Percentiles rank a stretch among this genome's conserved stretches.
Evolutionary conservation across 2,329 filamentous ascomycete species (phyloP).

Genomic region (Cryphonectria parasitica): DNA sequence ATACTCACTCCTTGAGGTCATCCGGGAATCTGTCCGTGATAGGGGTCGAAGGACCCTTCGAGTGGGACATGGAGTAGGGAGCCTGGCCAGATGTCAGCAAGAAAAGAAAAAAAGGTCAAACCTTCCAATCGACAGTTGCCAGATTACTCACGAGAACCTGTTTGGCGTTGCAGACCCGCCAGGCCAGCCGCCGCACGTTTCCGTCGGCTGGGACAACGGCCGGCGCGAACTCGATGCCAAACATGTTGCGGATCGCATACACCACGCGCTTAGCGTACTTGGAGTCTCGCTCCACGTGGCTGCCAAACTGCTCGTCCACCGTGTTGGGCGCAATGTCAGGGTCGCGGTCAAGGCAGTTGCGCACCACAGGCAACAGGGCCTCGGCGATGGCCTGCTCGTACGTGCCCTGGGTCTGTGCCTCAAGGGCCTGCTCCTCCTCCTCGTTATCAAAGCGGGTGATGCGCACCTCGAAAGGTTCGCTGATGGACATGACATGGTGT

Average conservation of each 20-base stretch:
- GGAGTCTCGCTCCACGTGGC: conserved; percentile 80
- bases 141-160: conserved; percentile 76
- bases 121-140: too few species aligned
- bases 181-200: conserved; percentile 85
- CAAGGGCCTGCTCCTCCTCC: conserved; percentile 58
- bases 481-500: conserved; percentile 93
- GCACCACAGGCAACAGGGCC: conserved; percentile 79
- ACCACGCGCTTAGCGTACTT: conserved; percentile 91
- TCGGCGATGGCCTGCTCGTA: conserved; percentile 74
- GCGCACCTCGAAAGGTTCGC: conserved; percentile 87
- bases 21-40: conserved; percentile 46
- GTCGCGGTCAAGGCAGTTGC: conserved; percentile 91
- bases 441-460: conserved; percentile 81
- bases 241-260: conserved; percentile 95
- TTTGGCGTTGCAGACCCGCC: conserved; percentile 95
- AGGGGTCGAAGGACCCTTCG: conserved; percentile 66
- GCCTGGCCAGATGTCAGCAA: conserved; percentile 47
- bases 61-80: conserved; percentile 72
- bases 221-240: conserved; percentile 92
- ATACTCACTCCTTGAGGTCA: conserved; percentile 31
- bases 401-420: conserved; percentile 56
- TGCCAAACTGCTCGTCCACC: conserved; percentile 81
- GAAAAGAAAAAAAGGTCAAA: neutral
- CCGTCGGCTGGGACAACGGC: conserved; percentile 92
- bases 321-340: conserved; percentile 85